A percentile compares a stretch with the other conserved stretches of the same genome.
Conservation (phyloP, 306 rosid genomes). For the Abrus pulchellus region DNA sequence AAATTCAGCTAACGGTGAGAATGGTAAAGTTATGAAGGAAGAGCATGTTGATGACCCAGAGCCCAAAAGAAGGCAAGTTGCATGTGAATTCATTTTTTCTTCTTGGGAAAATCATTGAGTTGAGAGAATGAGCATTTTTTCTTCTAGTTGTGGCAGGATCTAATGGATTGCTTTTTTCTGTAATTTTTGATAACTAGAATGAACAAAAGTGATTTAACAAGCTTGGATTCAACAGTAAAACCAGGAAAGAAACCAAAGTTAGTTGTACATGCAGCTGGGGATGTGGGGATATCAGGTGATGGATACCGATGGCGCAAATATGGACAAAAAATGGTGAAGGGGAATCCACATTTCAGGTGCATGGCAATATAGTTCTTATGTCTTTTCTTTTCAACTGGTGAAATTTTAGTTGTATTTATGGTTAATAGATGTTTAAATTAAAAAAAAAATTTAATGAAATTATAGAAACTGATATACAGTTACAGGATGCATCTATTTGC, state of each 20-base stretch:
- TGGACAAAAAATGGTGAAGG: constrained; percentile 95
- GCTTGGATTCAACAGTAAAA: constrained; percentile 60
- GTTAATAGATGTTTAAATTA: neutral
- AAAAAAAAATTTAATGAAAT: neutral
- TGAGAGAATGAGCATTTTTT: neutral
- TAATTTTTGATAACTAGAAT: constrained; percentile 58
- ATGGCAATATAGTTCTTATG: constrained; percentile 35
- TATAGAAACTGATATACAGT: neutral
- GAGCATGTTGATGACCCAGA: constrained; percentile 63
- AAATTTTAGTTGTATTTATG: neutral
- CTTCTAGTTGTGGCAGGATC: constrained; percentile 20
- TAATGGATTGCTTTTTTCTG: constrained; percentile 38
- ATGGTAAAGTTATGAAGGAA: constrained; percentile 59
- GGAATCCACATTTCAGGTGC: constrained; percentile 85
- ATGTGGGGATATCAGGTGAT: constrained; percentile 85
- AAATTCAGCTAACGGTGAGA: constrained; percentile 52
- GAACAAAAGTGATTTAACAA: constrained; percentile 60
- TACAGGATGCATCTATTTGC: constrained; percentile 3
- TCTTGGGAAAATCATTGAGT: neutral
- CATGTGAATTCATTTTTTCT: constrained; percentile 37
- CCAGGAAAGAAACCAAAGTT: constrained; percentile 79
- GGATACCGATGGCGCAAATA: constrained; percentile 95
- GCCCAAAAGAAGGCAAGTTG: constrained; percentile 74
- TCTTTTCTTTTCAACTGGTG: neutral
- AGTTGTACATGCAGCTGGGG: constrained; percentile 85